Evolutionary conservation across 2,329 filamentous ascomycete species (phyloP).

Genomic region (Diplodia mutila): DNA sequence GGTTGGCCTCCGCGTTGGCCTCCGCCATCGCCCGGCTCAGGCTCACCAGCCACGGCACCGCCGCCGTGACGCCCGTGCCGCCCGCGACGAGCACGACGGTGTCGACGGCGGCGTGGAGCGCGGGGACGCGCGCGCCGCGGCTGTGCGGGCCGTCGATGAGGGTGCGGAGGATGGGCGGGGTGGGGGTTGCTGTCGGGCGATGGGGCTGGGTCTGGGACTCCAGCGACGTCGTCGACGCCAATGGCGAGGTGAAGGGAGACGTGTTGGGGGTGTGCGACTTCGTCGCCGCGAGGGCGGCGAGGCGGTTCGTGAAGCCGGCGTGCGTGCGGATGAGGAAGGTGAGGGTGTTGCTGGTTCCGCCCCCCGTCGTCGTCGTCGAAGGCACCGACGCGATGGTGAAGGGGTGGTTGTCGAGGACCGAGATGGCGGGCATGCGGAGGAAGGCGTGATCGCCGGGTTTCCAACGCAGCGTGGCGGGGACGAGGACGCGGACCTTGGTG

Average conservation of each 20-base stretch:
- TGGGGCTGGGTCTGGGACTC: too few species aligned
- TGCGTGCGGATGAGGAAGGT: conserved; percentile 34
- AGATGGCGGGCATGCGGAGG: conserved; percentile 34
- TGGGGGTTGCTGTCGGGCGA: too few species aligned
- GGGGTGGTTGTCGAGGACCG: conserved; percentile 35
- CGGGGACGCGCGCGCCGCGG: conserved; percentile 29
- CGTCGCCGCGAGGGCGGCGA: conserved; percentile 11
- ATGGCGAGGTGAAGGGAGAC: too few species aligned
- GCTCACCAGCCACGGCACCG: conserved; percentile 28
- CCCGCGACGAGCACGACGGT: conserved; percentile 29
- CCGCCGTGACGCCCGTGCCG: conserved; percentile 29
- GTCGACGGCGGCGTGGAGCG: conserved; percentile 28
- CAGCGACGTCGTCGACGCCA: too few species aligned
- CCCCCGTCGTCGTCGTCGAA: too few species aligned
- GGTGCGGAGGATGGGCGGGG: conserved; percentile 25
- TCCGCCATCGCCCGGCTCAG: conserved; percentile 24
- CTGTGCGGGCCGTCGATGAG: conserved; percentile 37
- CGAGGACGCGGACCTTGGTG: conserved; percentile 31
- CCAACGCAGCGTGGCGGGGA: conserved; percentile 31
- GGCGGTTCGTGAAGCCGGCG: conserved; percentile 33
- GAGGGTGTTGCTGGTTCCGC: conserved; percentile 23
- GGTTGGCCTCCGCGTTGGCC: too few species aligned
- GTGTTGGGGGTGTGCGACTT: not conserved
- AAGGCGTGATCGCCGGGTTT: conserved; percentile 65
- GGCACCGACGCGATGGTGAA: conserved; percentile 38